These are phyloP conservation scores for Diaporthe batatas DNA, from an alignment of 2,329 filamentous ascomycete species.

Conservation along the genomic window DNA sequence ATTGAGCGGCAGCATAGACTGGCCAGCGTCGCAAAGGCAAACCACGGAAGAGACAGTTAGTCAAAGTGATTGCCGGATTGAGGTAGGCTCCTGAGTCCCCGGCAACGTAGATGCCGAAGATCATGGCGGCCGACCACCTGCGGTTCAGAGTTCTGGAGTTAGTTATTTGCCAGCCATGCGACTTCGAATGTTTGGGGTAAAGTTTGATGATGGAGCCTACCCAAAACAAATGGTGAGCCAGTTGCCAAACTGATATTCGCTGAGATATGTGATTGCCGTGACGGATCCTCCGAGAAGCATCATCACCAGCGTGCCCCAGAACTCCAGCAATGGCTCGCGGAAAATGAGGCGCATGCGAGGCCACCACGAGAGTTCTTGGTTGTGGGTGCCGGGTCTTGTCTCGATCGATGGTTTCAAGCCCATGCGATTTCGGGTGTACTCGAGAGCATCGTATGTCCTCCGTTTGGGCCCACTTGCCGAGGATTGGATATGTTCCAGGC, in stretches of 20 bases:
- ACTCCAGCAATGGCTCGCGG: constrained; percentile 27
- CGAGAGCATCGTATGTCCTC: not conserved
- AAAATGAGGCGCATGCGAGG: constrained; percentile 17
- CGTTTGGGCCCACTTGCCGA: not conserved
- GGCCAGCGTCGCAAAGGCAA: constrained; percentile 30
- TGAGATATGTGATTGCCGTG: constrained; percentile 28
- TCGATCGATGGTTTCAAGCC: constrained; percentile 12
- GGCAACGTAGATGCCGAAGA: constrained; percentile 31
- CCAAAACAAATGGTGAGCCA: constrained; percentile 33
- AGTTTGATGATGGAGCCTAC: too few species aligned
- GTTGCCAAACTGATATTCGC: constrained; percentile 8
- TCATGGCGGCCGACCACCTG: constrained; percentile 31
- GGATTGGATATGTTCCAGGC: not conserved
- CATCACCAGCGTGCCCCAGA: constrained; percentile 28
- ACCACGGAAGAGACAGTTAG: constrained; percentile 31
- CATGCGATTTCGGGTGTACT: constrained; percentile 7
- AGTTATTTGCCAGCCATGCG: too few species aligned
- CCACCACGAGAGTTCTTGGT: constrained; percentile 14
- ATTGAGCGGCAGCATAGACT: constrained; percentile 11
- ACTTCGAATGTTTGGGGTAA: too few species aligned
- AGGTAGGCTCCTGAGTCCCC: constrained; percentile 29
- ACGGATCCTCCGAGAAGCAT: constrained; percentile 18
- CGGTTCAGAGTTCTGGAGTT: too few species aligned
- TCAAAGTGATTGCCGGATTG: constrained; percentile 32
- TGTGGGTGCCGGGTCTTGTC: constrained; percentile 4